Conservation (phyloP, 2,329 filamentous ascomycete genomes). For the Amauroascus verrucosus region DNA sequence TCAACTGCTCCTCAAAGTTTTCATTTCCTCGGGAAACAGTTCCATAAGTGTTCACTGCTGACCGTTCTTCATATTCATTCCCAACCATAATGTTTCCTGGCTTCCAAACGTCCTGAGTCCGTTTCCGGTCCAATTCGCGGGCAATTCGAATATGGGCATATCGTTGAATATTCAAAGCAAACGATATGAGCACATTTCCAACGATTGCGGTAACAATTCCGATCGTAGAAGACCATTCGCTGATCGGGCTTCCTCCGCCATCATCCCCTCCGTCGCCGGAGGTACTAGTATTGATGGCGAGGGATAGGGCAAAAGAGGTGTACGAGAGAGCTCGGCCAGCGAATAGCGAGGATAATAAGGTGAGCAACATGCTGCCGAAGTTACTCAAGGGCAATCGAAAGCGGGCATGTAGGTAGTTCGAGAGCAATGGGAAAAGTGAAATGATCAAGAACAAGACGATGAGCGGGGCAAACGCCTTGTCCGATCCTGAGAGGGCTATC, state of each 20-base stretch:
- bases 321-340: constrained; percentile 1
- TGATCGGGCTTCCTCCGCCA: constrained; percentile 12
- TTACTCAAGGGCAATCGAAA: background rate
- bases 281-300: background rate
- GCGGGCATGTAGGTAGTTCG: background rate
- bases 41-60: constrained; percentile 34
- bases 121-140: constrained; percentile 53
- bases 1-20: background rate
- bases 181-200: constrained; percentile 86
- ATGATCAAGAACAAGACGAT: background rate
- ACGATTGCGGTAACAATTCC: constrained; percentile 87
- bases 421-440: background rate
- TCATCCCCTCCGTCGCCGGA: background rate
- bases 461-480: background rate
- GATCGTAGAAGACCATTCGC: constrained; percentile 64
- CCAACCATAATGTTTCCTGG: constrained; percentile 24
- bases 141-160: constrained; percentile 86
- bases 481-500: background rate
- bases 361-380: constrained; percentile 2
- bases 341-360: constrained; percentile 7
- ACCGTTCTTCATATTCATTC: background rate
- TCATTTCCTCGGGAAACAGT: constrained; percentile 25
- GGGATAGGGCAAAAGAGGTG: background rate
- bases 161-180: constrained; percentile 90
- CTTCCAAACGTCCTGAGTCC: constrained; percentile 46